Evolutionary conservation across 495 filamentous ascomycete genomes (phyloP), one percentile per base, ranked within the genome.

Genomic region (Aspergillus taichungensis): DNA sequence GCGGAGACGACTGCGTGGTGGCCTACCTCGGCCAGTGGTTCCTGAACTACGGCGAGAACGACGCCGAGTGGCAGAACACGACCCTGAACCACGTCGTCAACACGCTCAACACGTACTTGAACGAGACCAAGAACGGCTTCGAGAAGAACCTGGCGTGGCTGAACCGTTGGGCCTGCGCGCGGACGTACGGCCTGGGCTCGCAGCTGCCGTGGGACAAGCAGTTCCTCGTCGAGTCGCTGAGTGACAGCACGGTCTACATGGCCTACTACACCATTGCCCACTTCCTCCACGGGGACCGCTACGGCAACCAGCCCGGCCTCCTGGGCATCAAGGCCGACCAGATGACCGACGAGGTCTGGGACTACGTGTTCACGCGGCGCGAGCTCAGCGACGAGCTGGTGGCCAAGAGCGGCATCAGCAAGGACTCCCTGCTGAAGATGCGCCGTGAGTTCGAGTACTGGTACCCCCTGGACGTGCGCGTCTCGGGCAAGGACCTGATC

Each of bases 11-110:
- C 51, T 95, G 90, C 62, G 85, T 92, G 32, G 92, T 91, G 45
- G 91, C 91, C 6, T 83, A 88, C 57, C 80, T 95, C 49, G 91
- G 94, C 51, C 92, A 98, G 63, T 98, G 91, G 87, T 98, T 90
- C 65, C 66, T 97, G 51, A 91, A 95, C 67, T 98, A 98, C 52
- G 92, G 88, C 45, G 88, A 89, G 72, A 82, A 85, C 40, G 80
- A 84, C 50, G 67, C 64, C n/a, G 71, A 78, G 40, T 95, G 89
- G 89, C 77, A 82, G 57, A 58, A 84, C 43, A 66, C 73, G 13
- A 84, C 86, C n/a, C 69, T 89, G 40, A 73, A 80, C 44, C 76
- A 87, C 51, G 80, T 97, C 39, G 73, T 77, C 39, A 81, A 82
- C 61, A 81, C 76, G 34, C 64, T 96, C 43, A 87, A 95, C 59